Conservation (phyloP, 139 green algal genomes). For the Closterium sp. region DNA sequence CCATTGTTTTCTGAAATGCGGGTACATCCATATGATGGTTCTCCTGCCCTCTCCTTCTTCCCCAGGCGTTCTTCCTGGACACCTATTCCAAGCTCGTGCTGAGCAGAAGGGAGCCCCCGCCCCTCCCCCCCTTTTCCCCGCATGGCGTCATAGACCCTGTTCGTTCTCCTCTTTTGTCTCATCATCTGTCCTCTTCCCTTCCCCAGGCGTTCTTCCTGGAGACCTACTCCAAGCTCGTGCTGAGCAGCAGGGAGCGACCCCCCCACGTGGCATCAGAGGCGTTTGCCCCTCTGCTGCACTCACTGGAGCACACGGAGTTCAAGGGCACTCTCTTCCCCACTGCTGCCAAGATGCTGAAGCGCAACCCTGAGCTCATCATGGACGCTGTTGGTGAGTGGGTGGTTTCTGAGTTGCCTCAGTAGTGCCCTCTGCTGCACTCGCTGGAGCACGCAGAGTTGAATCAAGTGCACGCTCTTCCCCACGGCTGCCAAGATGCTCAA, state of each 20-base stretch:
- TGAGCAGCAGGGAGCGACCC: constrained; percentile 28
- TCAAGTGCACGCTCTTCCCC: constrained; percentile 22
- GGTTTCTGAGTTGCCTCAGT: neutral
- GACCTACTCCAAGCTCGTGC: constrained; percentile 38
- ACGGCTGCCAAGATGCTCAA: constrained; percentile 36
- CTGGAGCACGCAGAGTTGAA: constrained; percentile 34
- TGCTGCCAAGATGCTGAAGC: constrained; percentile 38
- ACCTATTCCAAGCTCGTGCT: constrained; percentile 45
- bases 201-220: constrained; percentile 32
- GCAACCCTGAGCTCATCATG: constrained; percentile 49
- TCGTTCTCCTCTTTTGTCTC: too few relatives aligned
- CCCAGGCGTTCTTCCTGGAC: constrained; percentile 29
- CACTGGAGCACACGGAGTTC: constrained; percentile 30
- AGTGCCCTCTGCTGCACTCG: constrained; percentile 15
- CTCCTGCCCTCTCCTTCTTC: neutral
- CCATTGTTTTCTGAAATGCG: too few relatives aligned
- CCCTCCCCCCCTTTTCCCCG: neutral
- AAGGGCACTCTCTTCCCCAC: constrained; percentile 18
- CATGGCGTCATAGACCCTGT: neutral
- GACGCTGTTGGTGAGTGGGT: constrained; percentile 22
- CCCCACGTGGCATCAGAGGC: neutral
- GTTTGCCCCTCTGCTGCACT: constrained; percentile 43
- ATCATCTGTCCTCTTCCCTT: neutral
- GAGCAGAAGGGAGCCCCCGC: constrained; percentile 16
- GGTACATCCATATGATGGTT: too few relatives aligned